Percentiles rank a stretch among this genome's conserved stretches.
phyloP scores from a whole-genome alignment of 306 rosid species.

The Pyrus betulifolia region DNA sequence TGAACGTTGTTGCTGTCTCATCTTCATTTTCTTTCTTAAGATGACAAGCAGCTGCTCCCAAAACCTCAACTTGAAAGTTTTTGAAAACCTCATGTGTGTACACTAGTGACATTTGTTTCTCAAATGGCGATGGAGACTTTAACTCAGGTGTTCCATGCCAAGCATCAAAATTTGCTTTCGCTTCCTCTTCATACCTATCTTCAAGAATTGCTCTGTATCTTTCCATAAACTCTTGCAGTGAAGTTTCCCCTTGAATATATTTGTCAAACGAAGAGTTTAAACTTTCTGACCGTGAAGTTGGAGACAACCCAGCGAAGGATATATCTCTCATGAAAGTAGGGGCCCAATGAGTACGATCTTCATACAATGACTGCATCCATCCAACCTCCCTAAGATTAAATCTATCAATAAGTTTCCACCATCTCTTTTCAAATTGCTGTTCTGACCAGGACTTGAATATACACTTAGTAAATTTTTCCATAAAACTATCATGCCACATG shows the following conservation, averaged over 20 bases:
- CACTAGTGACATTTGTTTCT: constrained; percentile 20
- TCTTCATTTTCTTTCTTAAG: constrained; percentile 20
- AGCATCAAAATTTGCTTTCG: constrained; percentile 23
- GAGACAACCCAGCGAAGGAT: constrained; percentile 25
- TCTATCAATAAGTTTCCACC: constrained; percentile 18
- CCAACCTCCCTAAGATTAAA: constrained; percentile 19
- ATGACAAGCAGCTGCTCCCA: constrained; percentile 31
- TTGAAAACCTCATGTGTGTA: constrained; percentile 13
- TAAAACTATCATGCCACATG: constrained; percentile 15
- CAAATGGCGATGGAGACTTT: constrained; percentile 26
- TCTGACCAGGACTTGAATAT: constrained; percentile 21
- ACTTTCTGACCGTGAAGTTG: constrained; percentile 9
- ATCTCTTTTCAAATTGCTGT: constrained; percentile 21
- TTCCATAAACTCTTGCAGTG: constrained; percentile 19
- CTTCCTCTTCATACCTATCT: constrained; percentile 31
- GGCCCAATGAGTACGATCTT: constrained; percentile 15
- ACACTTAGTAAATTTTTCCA: constrained; percentile 17
- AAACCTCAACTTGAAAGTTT: constrained; percentile 20
- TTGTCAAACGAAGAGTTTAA: constrained; percentile 17
- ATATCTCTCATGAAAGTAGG: constrained; percentile 22
- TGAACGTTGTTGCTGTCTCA: constrained; percentile 5
- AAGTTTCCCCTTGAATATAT: constrained; percentile 13
- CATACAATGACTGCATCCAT: constrained; percentile 19
- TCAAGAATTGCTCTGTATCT: constrained; percentile 18
- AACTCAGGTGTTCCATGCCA: constrained; percentile 27